Evolutionary conservation across 2,329 filamentous ascomycete species (phyloP), one percentile per base, ranked within the genome.

Genomic region (Fusarium sp.): DNA sequence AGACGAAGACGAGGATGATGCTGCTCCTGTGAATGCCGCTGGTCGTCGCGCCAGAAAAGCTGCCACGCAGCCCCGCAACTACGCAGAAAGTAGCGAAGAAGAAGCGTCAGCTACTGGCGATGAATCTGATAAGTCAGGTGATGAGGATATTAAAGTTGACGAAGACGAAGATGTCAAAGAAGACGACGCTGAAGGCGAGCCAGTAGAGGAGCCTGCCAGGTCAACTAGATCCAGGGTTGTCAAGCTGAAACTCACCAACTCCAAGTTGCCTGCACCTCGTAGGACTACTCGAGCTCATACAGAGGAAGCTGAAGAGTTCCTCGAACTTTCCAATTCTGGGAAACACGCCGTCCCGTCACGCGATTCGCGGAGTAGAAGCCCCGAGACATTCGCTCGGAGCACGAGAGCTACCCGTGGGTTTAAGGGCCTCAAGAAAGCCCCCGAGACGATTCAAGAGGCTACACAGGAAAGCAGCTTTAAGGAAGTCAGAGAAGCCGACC

Each of bases 281-380:
- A 83, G 88, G 74, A 78, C 82, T 15, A 90, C 89, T 16, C 83
- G 89, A 37, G 88, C 87, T 21, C 85, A 82, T 61, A 89, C 88
- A 7, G 88, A 87, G 49, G 88, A 90, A 52, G 83, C 84, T 1
- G 88, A 90, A 47, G 83, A 86, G 9, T 85, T 90, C 11, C 79
- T 90, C 9, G 88, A 91, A 75, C 82, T 92, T 19, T 88, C 89
- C 10, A 88, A 85, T 74, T 91, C 90, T 12, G 90, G 90, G n/a
- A 86, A 84, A 64, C 89, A 92, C 71, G 86, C 85, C 25, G 84
- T 84, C 44, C 78, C 83, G 5, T 84, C 87, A 43, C 82, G 82
- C 23, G 86, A 86, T 46, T 88, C 88, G 33, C 84, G 83, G 61
- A 91, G 88, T 73, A 85, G 83, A 74, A 90, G 88, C 68, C 89